A percentile compares a stretch with the other conserved stretches of the same genome.
Evolutionary conservation across 345 rosid genomes (phyloP).

Genomic region (Brassica incana): DNA sequence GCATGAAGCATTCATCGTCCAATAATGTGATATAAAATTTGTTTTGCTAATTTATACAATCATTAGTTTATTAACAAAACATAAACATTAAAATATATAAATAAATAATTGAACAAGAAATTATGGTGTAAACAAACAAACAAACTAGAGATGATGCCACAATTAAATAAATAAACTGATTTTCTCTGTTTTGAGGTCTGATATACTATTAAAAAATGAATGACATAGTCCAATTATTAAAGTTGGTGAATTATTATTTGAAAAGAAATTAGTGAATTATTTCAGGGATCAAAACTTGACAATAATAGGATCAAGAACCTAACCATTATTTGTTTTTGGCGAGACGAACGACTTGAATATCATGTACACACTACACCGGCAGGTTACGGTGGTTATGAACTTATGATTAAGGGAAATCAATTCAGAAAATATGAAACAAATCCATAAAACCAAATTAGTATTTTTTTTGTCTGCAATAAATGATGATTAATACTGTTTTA

Average conservation of each 20-base stretch:
- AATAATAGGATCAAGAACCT: slow-evolving; percentile 8
- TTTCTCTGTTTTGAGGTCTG: not conserved
- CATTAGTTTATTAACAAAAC: not conserved
- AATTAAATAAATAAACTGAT: not conserved
- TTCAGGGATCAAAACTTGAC: slow-evolving; percentile 3
- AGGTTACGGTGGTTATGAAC: not conserved
- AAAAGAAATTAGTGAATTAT: not conserved
- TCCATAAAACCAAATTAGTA: not conserved
- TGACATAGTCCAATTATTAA: slow-evolving; percentile 9
- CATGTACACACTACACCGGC: not conserved
- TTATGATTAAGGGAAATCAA: not conserved
- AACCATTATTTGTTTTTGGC: not conserved
- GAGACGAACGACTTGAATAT: not conserved
- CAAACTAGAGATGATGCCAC: not conserved
- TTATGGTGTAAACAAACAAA: not conserved
- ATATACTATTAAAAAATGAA: slow-evolving; percentile 1
- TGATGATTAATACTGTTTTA: not conserved
- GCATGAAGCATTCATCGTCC: not conserved
- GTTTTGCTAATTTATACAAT: not conserved
- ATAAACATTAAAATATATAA: too few relatives aligned
- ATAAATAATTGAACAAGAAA: not conserved
- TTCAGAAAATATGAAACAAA: not conserved
- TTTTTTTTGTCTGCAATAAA: not conserved
- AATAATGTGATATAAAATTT: not conserved
- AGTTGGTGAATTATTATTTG: slow-evolving; percentile 14